These are phyloP conservation scores for Lodderomyces metapsilosis DNA, from an alignment of 1,139 yeast species.

Conservation along the genomic window DNA sequence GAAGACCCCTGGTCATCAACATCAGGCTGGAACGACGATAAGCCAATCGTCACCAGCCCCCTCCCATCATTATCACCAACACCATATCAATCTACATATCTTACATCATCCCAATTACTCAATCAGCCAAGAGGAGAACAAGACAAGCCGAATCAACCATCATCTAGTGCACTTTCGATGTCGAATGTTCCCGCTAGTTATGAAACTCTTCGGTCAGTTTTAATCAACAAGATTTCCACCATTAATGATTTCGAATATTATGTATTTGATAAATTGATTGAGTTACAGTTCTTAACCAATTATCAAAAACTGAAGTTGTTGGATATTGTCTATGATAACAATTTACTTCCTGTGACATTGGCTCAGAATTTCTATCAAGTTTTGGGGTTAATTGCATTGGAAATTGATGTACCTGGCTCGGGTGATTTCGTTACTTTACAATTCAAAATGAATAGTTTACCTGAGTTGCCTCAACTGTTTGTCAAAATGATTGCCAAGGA, in stretches of 20 bases:
- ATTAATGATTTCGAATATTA: constrained; percentile 32
- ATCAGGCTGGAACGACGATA: constrained; percentile 36
- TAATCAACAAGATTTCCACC: constrained; percentile 21
- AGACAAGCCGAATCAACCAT: constrained; percentile 6
- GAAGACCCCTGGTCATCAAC: constrained; percentile 40
- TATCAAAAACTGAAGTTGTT: constrained; percentile 35
- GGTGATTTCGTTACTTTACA: constrained; percentile 47
- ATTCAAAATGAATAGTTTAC: constrained; percentile 34
- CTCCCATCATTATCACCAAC: not conserved
- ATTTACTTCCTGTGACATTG: constrained; percentile 31
- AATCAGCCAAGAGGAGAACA: constrained; percentile 4
- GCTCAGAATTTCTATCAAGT: constrained; percentile 33
- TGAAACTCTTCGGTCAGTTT: constrained; percentile 19
- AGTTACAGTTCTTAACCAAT: constrained; percentile 26
- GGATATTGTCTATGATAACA: constrained; percentile 39
- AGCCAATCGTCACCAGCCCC: not conserved
- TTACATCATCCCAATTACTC: constrained; percentile 29
- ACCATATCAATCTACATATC: constrained; percentile 14
- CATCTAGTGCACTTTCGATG: constrained; percentile 7
- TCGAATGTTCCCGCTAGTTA: constrained; percentile 27
- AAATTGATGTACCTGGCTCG: constrained; percentile 38
- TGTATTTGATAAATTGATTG: constrained; percentile 29
- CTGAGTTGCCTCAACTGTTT: constrained; percentile 30
- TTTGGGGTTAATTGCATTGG: constrained; percentile 42
- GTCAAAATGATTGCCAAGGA: constrained; percentile 17